Conservation (phyloP, 1,139 yeast species). For the Geotrichum aggregatum region DNA sequence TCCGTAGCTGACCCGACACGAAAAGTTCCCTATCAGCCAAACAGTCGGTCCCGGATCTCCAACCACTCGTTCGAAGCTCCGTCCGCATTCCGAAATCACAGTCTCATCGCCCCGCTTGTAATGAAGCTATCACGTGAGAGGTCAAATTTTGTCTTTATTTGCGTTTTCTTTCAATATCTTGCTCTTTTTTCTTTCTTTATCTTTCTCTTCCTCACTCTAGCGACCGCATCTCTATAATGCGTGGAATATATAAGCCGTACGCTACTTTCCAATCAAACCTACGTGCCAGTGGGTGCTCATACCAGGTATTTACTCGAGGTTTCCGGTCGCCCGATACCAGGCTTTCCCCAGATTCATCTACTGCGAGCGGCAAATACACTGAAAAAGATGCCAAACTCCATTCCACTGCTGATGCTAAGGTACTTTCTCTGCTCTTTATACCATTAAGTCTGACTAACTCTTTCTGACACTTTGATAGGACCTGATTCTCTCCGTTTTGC, state of each 20-base stretch:
- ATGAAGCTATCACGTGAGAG: no score
- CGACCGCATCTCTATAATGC: neutral
- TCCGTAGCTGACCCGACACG: neutral
- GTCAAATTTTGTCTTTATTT: neutral
- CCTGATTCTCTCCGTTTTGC: conserved; percentile 55
- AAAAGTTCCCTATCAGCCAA: no score
- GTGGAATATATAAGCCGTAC: conserved; percentile 2
- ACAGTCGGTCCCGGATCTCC: no score
- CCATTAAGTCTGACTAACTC: no score
- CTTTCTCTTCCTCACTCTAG: neutral
- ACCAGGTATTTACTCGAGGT: neutral
- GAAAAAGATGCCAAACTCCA: conserved; percentile 19
- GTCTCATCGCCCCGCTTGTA: no score
- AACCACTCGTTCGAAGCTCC: no score
- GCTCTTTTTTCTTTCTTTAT: neutral
- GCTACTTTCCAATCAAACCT: neutral
- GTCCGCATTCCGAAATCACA: no score
- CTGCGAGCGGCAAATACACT: conserved; percentile 10
- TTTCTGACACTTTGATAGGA: conserved; percentile 32
- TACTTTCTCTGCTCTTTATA: neutral
- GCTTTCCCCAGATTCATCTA: conserved; percentile 1
- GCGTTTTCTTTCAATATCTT: neutral
- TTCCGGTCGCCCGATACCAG: neutral
- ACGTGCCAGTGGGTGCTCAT: neutral
- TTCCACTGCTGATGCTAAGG: conserved; percentile 21